Percentiles rank a stretch among this genome's conserved stretches.
Evolutionary conservation across 768 basidiomycete genomes (phyloP).

Genomic region (Suillus weaverae): DNA sequence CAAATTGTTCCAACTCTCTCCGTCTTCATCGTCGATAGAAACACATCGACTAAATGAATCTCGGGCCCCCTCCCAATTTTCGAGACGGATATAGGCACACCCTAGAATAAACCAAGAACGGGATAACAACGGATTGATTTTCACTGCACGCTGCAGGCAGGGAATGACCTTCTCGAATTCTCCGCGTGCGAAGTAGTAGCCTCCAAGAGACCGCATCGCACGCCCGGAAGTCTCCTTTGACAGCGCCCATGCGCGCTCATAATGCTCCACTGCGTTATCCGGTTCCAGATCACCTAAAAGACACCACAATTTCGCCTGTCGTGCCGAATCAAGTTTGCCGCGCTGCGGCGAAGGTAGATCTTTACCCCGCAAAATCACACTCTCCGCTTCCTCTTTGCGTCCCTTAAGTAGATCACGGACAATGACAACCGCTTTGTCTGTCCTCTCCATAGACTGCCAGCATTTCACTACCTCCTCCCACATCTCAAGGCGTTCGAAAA

Average conservation of each 20-base stretch:
- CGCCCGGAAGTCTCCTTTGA: slow-evolving; percentile 82
- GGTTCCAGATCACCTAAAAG: slow-evolving; percentile 90
- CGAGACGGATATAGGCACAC: slow-evolving; percentile 78
- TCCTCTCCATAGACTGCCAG: slow-evolving; percentile 77
- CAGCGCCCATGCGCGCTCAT: slow-evolving; percentile 80
- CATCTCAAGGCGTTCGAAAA: slow-evolving; percentile 94
- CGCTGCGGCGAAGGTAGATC: slow-evolving; percentile 42
- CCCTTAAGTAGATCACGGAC: slow-evolving; percentile 87
- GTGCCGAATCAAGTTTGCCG: slow-evolving; percentile 54
- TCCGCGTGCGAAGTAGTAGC: slow-evolving; percentile 69
- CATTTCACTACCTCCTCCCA: slow-evolving; percentile 97
- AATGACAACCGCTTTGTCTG: slow-evolving; percentile 75
- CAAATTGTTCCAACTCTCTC: slow-evolving; percentile 97
- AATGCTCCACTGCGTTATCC: slow-evolving; percentile 67
- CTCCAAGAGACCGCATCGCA: slow-evolving; percentile 90
- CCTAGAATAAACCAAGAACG: slow-evolving; percentile 98
- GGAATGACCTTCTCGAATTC: slow-evolving; percentile 63
- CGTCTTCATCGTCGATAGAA: slow-evolving; percentile 91
- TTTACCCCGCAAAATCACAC: slow-evolving; percentile 63
- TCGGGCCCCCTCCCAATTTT: slow-evolving; percentile 82
- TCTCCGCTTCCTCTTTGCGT: slow-evolving; percentile 78
- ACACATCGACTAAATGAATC: slow-evolving; percentile 87
- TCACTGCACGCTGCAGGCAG: slow-evolving; percentile 72
- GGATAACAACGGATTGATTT: slow-evolving; percentile 85
- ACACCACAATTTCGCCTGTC: slow-evolving; percentile 94